phyloP scores from a whole-genome alignment of 1,139 yeast species.

The Diutina catenulata region DNA sequence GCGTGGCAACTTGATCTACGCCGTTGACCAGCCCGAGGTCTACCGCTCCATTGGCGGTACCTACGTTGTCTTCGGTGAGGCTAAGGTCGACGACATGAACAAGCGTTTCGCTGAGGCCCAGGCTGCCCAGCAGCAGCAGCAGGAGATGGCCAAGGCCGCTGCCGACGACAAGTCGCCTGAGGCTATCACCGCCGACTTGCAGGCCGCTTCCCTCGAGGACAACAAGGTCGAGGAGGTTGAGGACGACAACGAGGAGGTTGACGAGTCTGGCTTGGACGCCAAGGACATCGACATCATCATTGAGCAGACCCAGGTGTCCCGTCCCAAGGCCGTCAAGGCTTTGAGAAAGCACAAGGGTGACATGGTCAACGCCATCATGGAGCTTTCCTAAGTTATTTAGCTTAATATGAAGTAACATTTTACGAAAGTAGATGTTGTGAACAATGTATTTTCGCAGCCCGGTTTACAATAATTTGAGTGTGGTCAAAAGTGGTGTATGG shows the following conservation, averaged over 20 bases:
- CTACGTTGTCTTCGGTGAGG: slow-evolving; percentile 95
- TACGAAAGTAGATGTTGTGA: too few relatives aligned
- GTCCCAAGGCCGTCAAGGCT: slow-evolving; percentile 86
- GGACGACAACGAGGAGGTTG: slow-evolving; percentile 60
- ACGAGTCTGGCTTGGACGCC: slow-evolving; percentile 68
- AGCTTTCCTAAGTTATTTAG: slow-evolving; percentile 38
- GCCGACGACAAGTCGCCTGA: slow-evolving; percentile 48
- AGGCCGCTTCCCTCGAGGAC: slow-evolving; percentile 57
- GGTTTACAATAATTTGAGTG: too few relatives aligned
- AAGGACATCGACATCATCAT: slow-evolving; percentile 74
- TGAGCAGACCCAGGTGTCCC: slow-evolving; percentile 83
- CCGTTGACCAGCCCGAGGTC: slow-evolving; percentile 91
- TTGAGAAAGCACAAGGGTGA: slow-evolving; percentile 84
- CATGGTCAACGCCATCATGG: slow-evolving; percentile 93
- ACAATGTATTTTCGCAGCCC: too few relatives aligned
- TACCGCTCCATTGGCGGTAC: slow-evolving; percentile 92
- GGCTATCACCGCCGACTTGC: slow-evolving; percentile 82
- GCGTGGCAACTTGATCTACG: slow-evolving; percentile 85
- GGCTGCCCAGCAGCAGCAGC: slow-evolving; percentile 26
- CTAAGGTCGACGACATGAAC: slow-evolving; percentile 86
- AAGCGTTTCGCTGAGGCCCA: slow-evolving; percentile 64
- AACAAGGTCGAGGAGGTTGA: slow-evolving; percentile 26
- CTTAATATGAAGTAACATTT: too few relatives aligned
- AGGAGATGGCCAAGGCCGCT: slow-evolving; percentile 61
- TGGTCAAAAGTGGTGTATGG: too few relatives aligned